Evolutionary conservation across 1,284 basidiomycete genomes (phyloP).

Genomic region (Tetrapyrgos nigripes): DNA sequence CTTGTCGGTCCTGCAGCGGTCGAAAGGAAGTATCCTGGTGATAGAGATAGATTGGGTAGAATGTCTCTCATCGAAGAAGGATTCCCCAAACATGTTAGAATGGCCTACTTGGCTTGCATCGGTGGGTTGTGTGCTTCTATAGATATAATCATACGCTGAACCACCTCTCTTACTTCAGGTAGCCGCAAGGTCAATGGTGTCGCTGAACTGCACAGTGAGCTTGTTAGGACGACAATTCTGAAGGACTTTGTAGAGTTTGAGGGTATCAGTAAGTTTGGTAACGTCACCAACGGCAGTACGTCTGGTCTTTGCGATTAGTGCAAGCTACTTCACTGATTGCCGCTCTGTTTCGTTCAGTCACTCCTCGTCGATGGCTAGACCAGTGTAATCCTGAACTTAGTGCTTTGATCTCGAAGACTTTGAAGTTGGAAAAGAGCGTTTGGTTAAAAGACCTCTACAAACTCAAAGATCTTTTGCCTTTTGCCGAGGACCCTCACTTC

Average conservation of each 20-base stretch:
- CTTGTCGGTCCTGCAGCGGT: constrained; percentile 62
- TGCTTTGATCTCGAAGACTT: constrained; percentile 81
- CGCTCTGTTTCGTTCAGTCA: constrained; percentile 51
- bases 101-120: constrained; percentile 86
- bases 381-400: constrained; percentile 91
- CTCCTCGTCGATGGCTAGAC: constrained; percentile 89
- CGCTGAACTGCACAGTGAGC: constrained; percentile 86
- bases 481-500: constrained; percentile 77
- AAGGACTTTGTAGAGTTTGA: constrained; percentile 92
- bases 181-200: constrained; percentile 93
- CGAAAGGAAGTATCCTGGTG: constrained; percentile 88
- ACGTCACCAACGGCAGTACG: constrained; percentile 87
- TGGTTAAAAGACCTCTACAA: constrained; percentile 85
- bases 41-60: constrained; percentile 76
- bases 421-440: constrained; percentile 72
- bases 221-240: constrained; percentile 81
- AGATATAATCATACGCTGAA: neutral
- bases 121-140: constrained; percentile 46
- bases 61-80: constrained; percentile 93
- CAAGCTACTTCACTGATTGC: neutral
- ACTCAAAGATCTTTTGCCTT: constrained; percentile 71
- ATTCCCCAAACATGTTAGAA: constrained; percentile 83
- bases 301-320: constrained; percentile 26
- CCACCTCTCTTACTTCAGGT: constrained; percentile 42
- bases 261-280: constrained; percentile 81